Conservation (phyloP, 2,329 filamentous ascomycete genomes). For the Fusarium burgessii region DNA sequence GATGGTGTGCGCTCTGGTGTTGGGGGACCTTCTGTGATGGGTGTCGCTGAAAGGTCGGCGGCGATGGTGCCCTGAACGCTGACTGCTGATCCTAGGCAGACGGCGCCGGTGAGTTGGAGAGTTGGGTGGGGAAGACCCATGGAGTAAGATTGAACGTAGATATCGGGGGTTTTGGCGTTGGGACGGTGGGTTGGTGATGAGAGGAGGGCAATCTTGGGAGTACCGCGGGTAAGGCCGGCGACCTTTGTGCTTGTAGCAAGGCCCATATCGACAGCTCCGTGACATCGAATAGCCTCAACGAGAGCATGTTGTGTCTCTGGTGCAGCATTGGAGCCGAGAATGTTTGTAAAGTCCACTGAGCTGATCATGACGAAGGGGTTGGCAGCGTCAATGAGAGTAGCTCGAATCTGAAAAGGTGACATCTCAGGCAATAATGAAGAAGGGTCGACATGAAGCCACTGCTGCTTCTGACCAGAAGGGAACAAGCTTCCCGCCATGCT, state of each 20-base stretch:
- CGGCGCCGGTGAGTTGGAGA: slow-evolving; percentile 64
- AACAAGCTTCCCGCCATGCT: slow-evolving; percentile 70
- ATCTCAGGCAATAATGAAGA: slow-evolving; percentile 33
- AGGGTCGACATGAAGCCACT: slow-evolving; percentile 51
- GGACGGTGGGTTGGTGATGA: slow-evolving; percentile 30
- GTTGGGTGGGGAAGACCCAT: slow-evolving; percentile 64
- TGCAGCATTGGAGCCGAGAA: slow-evolving; percentile 15
- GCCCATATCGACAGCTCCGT: slow-evolving; percentile 69
- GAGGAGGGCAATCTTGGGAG: slow-evolving; percentile 69
- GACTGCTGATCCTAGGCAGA: slow-evolving; percentile 60
- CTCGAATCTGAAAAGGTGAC: slow-evolving; percentile 47
- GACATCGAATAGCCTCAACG: slow-evolving; percentile 64
- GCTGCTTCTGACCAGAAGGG: slow-evolving; percentile 63
- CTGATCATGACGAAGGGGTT: slow-evolving; percentile 64
- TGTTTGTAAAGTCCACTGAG: slow-evolving; percentile 27
- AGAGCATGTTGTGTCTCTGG: slow-evolving; percentile 28
- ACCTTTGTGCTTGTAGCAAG: slow-evolving; percentile 57
- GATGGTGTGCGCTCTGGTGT: slow-evolving; percentile 35
- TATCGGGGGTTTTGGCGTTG: slow-evolving; percentile 46
- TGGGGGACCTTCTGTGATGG: background rate
- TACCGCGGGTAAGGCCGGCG: slow-evolving; percentile 48
- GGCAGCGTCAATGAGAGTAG: slow-evolving; percentile 52
- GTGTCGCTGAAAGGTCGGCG: slow-evolving; percentile 26
- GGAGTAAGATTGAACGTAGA: slow-evolving; percentile 60
- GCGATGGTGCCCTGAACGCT: slow-evolving; percentile 57